Base-by-base conservation (phyloP, 2,329 filamentous ascomycete species). In the Periconia sp. region DNA sequence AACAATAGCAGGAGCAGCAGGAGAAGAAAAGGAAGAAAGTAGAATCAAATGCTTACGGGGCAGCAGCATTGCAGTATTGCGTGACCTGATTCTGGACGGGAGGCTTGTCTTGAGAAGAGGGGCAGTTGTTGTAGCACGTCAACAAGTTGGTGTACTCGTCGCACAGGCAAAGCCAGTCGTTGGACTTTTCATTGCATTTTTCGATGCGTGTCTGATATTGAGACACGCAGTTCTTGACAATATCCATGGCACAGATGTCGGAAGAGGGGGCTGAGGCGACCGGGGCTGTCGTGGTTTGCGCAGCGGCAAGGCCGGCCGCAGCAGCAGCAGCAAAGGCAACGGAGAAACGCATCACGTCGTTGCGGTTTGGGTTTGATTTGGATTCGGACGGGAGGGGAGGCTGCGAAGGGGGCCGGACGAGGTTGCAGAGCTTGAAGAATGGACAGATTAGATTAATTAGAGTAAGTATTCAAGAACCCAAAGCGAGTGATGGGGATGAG, bases 51-150 rank as follows among this genome's bases (percentile, higher is more conserved):
- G 64, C 71, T 61, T 71, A 74, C 55, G 76, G 74, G 19, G 68
- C 68, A 10, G 76, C 77, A 30, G 77, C 77, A 47, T 68, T 66
- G 62, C 78, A 81, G 68, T 57, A 74, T 37, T 62, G 59, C 2
- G 64, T 70, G 17, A 73, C 70, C 56, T 69, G 63, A 61, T 70
- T 71, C 61, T 74, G 52, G 41, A 72, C 68, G 0, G 70, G 63
- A 6, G 62, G 47, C 54, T 55, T 63, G 44, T 66, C 71, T 15
- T 74, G 57, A 62, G 81, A 77, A 59, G 75, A 70, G 49, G 84
- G 83, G 75, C 85, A 87, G 77, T 85, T 84, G 77, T 82, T 81
- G 76, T 85, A 87, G 80, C 85, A 87, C 31, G 78, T 82, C 59
- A 82, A 61, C 35, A 84, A 74, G 49, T 81, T 77, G 37, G 67